phyloP scores from a whole-genome alignment of 2,329 filamentous ascomycete genomes.

The Tolypocladium cylindrosporum region DNA sequence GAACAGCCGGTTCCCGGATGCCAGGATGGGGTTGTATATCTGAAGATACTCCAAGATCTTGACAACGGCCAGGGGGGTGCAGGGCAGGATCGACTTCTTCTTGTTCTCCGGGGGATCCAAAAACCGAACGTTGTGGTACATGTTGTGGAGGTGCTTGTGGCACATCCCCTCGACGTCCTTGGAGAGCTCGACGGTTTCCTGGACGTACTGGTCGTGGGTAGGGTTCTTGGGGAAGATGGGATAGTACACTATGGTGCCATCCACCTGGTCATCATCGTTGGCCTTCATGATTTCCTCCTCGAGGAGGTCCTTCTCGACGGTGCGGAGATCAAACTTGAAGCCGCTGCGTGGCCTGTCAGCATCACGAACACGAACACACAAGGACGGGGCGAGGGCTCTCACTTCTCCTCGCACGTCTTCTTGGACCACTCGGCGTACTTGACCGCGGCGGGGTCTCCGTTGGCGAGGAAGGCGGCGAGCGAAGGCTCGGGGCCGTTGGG shows the following conservation, averaged over 20 bases:
- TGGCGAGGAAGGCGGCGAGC: conserved; percentile 85
- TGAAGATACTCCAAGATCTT: conserved; percentile 94
- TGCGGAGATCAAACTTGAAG: conserved; percentile 78
- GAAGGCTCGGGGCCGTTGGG: conserved; percentile 50
- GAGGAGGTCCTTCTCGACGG: conserved; percentile 76
- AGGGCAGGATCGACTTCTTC: conserved; percentile 88
- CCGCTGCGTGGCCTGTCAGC: conserved; percentile 44
- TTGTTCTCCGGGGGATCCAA: conserved; percentile 67
- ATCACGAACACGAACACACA: background rate
- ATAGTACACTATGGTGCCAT: conserved; percentile 96
- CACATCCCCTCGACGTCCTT: conserved; percentile 96
- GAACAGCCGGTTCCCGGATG: conserved; percentile 85
- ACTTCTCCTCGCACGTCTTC: conserved; percentile 95
- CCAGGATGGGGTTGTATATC: conserved; percentile 92
- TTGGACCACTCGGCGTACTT: conserved; percentile 97
- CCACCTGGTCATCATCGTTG: conserved; percentile 66
- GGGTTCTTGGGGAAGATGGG: conserved; percentile 79
- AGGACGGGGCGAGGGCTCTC: conserved; percentile 30
- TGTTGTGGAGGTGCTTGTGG: conserved; percentile 94
- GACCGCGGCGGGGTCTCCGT: conserved; percentile 78
- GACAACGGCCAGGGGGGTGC: conserved; percentile 89
- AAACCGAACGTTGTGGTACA: conserved; percentile 98
- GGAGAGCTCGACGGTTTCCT: conserved; percentile 79
- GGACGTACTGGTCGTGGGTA: conserved; percentile 85
- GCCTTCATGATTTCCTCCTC: conserved; percentile 82